phyloP scores from a whole-genome alignment of 2,329 filamentous ascomycete genomes.

The Pseudofabraea citricarpa region DNA sequence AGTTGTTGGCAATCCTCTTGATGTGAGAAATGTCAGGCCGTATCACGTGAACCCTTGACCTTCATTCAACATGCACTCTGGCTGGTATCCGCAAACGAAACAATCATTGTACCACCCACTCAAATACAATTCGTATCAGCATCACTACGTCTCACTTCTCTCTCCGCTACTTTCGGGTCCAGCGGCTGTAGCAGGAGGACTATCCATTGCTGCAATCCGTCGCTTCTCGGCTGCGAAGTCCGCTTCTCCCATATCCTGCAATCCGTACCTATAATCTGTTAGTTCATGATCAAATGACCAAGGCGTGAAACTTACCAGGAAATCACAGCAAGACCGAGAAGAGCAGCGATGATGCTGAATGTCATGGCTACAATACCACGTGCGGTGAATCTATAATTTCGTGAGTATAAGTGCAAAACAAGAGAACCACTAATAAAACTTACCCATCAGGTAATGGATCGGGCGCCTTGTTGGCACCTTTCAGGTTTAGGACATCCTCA shows the following conservation, averaged over 20 bases:
- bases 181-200: not conserved
- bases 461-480: conserved; percentile 36
- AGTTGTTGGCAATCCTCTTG: no score
- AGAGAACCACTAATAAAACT: not conserved
- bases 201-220: conserved; percentile 11
- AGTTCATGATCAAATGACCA: conserved; percentile 3
- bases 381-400: conserved; percentile 19
- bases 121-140: no score
- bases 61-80: no score
- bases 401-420: not conserved
- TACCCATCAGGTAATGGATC: conserved; percentile 19
- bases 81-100: no score
- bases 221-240: conserved; percentile 16
- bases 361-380: conserved; percentile 25
- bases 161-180: no score
- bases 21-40: no score
- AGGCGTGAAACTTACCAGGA: conserved; percentile 17
- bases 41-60: no score
- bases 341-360: conserved; percentile 24
- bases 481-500: conserved; percentile 55
- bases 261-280: conserved; percentile 19
- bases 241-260: conserved; percentile 26
- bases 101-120: no score
- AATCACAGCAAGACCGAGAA: conserved; percentile 23
- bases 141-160: no score